Percentiles rank a stretch among this genome's conserved stretches.
These are phyloP conservation scores for Daldinia sp. DNA, from an alignment of 2,329 filamentous ascomycete genomes.

Conservation along the genomic window DNA sequence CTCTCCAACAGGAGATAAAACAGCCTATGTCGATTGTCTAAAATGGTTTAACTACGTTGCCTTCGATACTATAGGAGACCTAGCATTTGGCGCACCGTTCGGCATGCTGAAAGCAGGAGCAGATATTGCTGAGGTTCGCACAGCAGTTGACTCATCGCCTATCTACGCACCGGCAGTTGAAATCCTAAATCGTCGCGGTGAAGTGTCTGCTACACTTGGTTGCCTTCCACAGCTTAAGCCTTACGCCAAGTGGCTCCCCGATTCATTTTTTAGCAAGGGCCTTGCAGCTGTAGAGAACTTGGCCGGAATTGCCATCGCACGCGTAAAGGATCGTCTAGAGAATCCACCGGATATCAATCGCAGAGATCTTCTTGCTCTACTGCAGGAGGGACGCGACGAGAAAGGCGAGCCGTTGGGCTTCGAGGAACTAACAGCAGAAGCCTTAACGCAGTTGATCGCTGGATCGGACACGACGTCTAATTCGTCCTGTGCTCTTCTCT, in stretches of 20 bases:
- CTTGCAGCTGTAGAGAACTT: constrained; percentile 79
- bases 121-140: constrained; percentile 78
- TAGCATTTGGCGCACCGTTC: constrained; percentile 80
- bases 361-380: constrained; percentile 79
- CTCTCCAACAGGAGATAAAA: constrained; percentile 56
- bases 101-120: constrained; percentile 81
- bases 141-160: constrained; percentile 65
- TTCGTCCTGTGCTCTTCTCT: constrained; percentile 84
- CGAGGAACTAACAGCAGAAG: constrained; percentile 86
- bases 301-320: constrained; percentile 85
- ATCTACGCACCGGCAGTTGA: constrained; percentile 82
- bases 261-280: constrained; percentile 81
- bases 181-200: constrained; percentile 86
- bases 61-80: constrained; percentile 61
- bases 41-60: constrained; percentile 81
- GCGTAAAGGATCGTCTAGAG: constrained; percentile 77
- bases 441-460: constrained; percentile 86
- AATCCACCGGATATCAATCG: constrained; percentile 72
- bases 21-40: constrained; percentile 74
- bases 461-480: constrained; percentile 81
- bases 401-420: constrained; percentile 78
- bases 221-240: constrained; percentile 78
- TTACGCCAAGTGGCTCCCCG: constrained; percentile 80
- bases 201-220: constrained; percentile 83
- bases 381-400: constrained; percentile 87